Conservation (phyloP, 2,329 filamentous ascomycete species). For the Colletotrichum endophyticum region DNA sequence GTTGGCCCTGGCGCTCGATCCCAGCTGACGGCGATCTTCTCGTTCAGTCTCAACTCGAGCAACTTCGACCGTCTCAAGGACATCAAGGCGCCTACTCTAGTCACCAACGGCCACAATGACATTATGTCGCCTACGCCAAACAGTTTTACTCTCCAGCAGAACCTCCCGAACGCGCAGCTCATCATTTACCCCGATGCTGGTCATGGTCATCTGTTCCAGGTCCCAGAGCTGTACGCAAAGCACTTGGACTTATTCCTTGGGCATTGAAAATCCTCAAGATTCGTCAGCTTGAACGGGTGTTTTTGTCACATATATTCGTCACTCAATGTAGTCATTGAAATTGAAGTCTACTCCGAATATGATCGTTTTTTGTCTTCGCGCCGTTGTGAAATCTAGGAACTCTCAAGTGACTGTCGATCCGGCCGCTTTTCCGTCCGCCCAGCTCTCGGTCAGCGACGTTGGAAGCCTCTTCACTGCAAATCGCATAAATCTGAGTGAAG, state of each 20-base stretch:
- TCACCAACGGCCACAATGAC: background rate
- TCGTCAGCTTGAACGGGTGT: background rate
- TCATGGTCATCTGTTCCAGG: background rate
- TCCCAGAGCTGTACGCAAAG: background rate
- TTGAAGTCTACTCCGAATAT: accelerated
- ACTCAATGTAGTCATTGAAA: background rate
- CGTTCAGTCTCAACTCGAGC: background rate
- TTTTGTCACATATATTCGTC: background rate
- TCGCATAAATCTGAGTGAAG: background rate
- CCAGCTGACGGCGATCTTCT: background rate
- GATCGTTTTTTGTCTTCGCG: background rate
- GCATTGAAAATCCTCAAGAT: background rate
- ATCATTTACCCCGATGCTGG: background rate
- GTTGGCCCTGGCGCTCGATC: background rate
- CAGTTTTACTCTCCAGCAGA: background rate
- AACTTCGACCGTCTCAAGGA: background rate
- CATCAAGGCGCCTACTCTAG: background rate
- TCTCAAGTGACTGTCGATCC: background rate
- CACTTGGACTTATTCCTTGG: background rate
- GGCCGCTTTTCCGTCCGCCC: background rate
- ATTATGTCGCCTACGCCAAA: background rate
- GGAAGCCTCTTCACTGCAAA: background rate
- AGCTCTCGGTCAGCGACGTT: background rate
- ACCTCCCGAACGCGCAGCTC: background rate
- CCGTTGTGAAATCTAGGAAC: background rate